Base-by-base conservation (phyloP, 2,329 filamentous ascomycete genomes). In the Aspergillus japonicus region DNA sequence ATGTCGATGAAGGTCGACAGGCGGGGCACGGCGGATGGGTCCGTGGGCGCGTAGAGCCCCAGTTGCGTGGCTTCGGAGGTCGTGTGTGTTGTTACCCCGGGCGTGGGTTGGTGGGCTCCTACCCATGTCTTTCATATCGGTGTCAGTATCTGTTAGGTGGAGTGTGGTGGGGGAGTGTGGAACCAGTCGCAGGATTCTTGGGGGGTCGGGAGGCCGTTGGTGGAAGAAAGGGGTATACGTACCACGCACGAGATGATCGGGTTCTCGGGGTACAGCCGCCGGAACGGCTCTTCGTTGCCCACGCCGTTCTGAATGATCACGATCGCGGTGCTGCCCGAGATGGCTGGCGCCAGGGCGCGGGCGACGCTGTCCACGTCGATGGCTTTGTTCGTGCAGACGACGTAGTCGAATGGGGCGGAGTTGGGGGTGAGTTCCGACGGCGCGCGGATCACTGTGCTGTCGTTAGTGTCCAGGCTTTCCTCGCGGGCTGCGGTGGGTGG, bases 21-120 rank as follows among this genome's bases (percentile, higher is more conserved):
- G 0, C 75, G 8, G 5, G 54, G n/a, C 24, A 62, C 61, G 3
- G n/a, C 14, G 10, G 5, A 5, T 5, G 39, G 19, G 29, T 12
- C 35, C 0, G 69, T 24, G 33, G 81, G 83, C 0, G 77, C 72
- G 62, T 80, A 85, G 0, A 85, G 68, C 0, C 84, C 84, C 3
- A 86, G 80, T 57, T 86, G 80, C 69, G 82, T 81, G 61, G 83
- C 76, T 66, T 86, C 84, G 12, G 80, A 80, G 55, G 78, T 80
- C 23, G 74, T 82, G 63, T 86, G 84, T 8, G 72, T 68, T 24
- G 85, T 73, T 2, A 80, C 62, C 0, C 84, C 84, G 0, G 83
- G 82, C 7, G 74, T 68, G 2, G 72, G 71, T 63, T 87, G 84
- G 0, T 71, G 77, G 8, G 82, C 82, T 4, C 83, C 83, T 0